phyloP scores from a whole-genome alignment of 169 alveolate species.

The Cyclospora cayetanensis region DNA sequence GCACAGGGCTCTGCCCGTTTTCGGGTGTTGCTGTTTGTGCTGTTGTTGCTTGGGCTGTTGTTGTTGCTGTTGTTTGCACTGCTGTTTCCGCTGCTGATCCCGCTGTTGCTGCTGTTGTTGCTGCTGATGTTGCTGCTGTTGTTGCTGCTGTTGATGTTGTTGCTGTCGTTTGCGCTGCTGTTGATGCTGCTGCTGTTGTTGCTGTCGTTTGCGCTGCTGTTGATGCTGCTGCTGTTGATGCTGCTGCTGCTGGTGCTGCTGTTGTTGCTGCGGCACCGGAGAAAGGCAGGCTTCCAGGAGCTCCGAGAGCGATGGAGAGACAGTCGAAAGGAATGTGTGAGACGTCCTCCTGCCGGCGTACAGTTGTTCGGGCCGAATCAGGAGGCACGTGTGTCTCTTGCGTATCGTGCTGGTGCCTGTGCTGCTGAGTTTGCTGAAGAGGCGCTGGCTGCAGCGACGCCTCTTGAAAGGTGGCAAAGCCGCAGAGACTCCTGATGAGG shows the following conservation, averaged over 20 bases:
- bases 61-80: not conserved
- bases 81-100: not conserved
- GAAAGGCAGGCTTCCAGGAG: too few species aligned
- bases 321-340: too few species aligned
- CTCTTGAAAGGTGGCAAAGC: not conserved
- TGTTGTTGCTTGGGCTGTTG: not conserved
- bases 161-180: not conserved
- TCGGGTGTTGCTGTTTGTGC: not conserved
- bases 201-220: not conserved
- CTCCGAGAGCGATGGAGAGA: too few species aligned
- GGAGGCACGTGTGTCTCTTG: too few species aligned
- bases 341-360: too few species aligned
- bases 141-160: not conserved
- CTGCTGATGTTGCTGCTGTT: not conserved
- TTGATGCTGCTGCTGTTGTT: not conserved
- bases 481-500: slow-evolving; percentile 22
- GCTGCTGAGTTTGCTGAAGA: not conserved
- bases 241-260: not conserved
- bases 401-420: not conserved
- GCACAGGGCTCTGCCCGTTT: not conserved
- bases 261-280: slow-evolving; percentile 43
- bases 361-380: too few species aligned
- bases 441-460: not conserved
- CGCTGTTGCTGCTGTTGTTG: not conserved
- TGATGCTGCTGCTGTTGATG: not conserved